phyloP scores from a whole-genome alignment of 2,329 filamentous ascomycete genomes.

The Lithohypha guttulata region DNA sequence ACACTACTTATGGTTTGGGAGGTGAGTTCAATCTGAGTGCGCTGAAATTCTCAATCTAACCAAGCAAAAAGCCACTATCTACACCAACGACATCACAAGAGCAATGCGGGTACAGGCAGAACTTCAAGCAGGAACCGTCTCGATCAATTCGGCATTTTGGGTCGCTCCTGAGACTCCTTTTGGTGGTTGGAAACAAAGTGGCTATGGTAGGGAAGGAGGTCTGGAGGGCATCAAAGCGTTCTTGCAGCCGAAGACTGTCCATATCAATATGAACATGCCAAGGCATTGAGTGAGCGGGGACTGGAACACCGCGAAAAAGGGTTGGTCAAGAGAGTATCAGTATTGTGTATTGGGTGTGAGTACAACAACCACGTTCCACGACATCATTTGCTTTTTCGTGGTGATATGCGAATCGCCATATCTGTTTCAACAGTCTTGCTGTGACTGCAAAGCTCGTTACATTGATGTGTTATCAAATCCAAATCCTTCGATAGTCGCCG shows the following conservation, averaged over 20 bases:
- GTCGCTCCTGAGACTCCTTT: slow-evolving; percentile 39
- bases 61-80: slow-evolving; percentile 38
- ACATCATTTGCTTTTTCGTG: no score
- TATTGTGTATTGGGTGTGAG: no score
- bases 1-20: slow-evolving; percentile 32
- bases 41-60: background rate
- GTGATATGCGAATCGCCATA: no score
- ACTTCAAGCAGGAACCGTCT: slow-evolving; percentile 45
- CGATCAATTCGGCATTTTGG: slow-evolving; percentile 38
- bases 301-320: no score
- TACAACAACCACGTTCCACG: no score
- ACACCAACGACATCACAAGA: slow-evolving; percentile 26
- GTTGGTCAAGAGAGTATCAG: no score
- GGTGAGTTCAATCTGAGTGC: slow-evolving; percentile 42
- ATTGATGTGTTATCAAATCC: no score
- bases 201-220: slow-evolving; percentile 66
- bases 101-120: slow-evolving; percentile 18
- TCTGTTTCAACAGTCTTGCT: no score
- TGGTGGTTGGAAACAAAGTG: slow-evolving; percentile 67
- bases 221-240: slow-evolving; percentile 54
- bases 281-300: no score
- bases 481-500: no score
- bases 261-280: no score
- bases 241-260: slow-evolving; percentile 48
- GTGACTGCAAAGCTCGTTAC: no score